A percentile compares a stretch with the other conserved stretches of the same genome.
Conservation (phyloP, 2,329 filamentous ascomycete genomes). For the Cadophora gregata region DNA sequence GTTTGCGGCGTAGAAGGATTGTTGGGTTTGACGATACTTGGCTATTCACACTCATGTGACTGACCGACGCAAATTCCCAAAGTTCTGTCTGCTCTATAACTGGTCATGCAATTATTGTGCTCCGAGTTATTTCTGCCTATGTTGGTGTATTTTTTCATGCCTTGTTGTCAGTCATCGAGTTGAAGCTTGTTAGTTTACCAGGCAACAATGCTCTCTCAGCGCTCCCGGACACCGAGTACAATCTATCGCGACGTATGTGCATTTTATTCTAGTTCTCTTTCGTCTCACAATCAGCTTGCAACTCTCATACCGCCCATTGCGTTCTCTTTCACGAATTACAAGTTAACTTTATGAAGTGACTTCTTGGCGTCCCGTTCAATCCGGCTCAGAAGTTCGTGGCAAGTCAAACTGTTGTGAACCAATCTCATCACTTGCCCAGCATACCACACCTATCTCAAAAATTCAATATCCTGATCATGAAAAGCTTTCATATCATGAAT, state of each 20-base stretch:
- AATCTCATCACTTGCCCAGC: not conserved
- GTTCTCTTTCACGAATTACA: not conserved
- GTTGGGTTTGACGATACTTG: constrained; percentile 1
- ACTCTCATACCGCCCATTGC: not conserved
- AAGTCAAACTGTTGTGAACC: not conserved
- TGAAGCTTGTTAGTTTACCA: not conserved
- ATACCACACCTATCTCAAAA: not conserved
- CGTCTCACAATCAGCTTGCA: not conserved
- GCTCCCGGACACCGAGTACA: not conserved
- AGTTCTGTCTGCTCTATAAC: not conserved
- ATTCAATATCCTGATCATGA: not conserved
- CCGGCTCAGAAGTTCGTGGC: not conserved
- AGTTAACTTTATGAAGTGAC: not conserved
- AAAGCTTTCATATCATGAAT: too few relatives aligned
- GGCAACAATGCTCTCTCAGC: not conserved
- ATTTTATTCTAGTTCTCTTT: not conserved
- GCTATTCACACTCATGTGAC: not conserved
- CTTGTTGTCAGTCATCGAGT: not conserved
- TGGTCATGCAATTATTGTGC: not conserved
- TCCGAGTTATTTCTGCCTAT: not conserved
- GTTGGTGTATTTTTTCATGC: not conserved
- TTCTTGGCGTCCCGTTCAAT: not conserved
- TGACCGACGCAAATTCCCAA: not conserved
- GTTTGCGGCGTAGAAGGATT: constrained; percentile 1
- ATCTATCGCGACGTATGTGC: not conserved